Percentiles rank a stretch among this genome's conserved stretches.
These are phyloP conservation scores for Monotropa hypopitys DNA, from an alignment of 179 eudicot species.

Conservation along the genomic window DNA sequence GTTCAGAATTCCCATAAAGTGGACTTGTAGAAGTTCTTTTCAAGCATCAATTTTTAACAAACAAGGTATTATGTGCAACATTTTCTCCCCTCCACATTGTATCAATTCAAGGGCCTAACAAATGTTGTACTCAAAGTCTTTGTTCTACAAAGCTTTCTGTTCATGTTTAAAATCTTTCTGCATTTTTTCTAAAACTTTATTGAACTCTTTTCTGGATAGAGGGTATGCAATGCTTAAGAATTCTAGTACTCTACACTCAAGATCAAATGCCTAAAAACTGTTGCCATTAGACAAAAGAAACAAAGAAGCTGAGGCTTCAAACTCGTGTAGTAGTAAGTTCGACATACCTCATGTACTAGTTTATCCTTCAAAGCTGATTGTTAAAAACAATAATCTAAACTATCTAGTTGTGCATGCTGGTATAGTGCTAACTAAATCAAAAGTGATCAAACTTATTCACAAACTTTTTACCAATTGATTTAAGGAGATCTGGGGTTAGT, in stretches of 20 bases:
- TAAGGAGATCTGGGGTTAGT: slow-evolving; percentile 42
- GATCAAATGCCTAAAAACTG: not conserved
- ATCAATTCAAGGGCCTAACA: not conserved
- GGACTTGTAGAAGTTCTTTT: not conserved
- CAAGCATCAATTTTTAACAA: not conserved
- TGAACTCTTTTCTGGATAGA: not conserved
- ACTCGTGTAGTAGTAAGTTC: not conserved
- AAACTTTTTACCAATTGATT: slow-evolving; percentile 32
- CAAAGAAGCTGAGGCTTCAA: not conserved
- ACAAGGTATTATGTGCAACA: not conserved
- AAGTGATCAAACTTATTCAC: not conserved
- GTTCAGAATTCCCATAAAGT: not conserved
- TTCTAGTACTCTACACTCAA: not conserved
- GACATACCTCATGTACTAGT: not conserved
- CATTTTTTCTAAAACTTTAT: not conserved
- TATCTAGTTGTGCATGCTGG: not conserved
- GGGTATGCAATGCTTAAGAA: not conserved
- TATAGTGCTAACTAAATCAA: not conserved
- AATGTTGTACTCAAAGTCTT: not conserved
- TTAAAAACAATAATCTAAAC: not conserved
- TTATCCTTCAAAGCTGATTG: not conserved
- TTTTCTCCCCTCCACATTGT: not conserved
- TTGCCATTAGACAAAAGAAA: not conserved
- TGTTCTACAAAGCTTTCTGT: not conserved
- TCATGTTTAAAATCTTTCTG: not conserved